These are phyloP conservation scores for Ehretia macrophylla DNA, from an alignment of 257 asterid genomes.

Conservation along the genomic window DNA sequence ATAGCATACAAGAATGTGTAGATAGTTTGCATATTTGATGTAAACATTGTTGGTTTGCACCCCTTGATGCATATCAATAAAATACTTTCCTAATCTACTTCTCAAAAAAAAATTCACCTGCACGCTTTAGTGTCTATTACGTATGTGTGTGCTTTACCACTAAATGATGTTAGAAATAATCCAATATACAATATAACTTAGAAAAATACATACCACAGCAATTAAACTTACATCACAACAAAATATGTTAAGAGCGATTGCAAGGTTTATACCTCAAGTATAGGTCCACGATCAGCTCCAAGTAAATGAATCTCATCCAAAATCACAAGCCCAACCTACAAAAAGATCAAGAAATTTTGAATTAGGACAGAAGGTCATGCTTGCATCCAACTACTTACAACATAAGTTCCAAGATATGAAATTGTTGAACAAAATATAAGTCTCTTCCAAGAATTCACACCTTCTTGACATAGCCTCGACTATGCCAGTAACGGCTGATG, in stretches of 20 bases:
- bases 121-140: no score
- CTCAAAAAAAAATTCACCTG: no score
- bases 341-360: slow-evolving; percentile 6
- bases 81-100: no score
- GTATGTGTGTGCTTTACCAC: no score
- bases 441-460: slow-evolving; percentile 30
- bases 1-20: no score
- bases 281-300: slow-evolving; percentile 99
- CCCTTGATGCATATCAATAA: no score
- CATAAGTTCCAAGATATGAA: neutral
- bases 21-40: no score
- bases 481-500: slow-evolving; percentile 97
- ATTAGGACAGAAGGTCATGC: neutral
- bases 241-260: slow-evolving; percentile 11
- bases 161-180: no score
- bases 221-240: neutral
- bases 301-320: slow-evolving; percentile 98
- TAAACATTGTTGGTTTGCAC: no score
- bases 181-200: no score
- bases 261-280: slow-evolving; percentile 70
- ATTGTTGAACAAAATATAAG: neutral
- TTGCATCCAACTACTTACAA: neutral
- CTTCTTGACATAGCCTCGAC: slow-evolving; percentile 88
- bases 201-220: no score
- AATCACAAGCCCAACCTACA: slow-evolving; percentile 92